phyloP scores from a whole-genome alignment of 2,329 filamentous ascomycete species.

The Trichoderma aggressivum region DNA sequence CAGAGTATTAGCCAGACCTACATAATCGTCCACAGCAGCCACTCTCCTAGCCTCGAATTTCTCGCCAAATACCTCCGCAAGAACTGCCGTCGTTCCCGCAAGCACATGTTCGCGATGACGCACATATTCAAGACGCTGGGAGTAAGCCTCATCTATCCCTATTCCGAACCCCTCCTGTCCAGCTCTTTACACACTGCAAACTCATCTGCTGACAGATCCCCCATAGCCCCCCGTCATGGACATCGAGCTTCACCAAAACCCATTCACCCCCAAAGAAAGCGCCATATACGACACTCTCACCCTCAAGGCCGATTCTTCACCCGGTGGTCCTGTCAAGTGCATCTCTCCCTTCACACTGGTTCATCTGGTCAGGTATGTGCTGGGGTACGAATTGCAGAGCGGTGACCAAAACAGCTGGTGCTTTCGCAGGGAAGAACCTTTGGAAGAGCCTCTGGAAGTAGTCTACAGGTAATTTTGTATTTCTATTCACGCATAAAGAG shows the following conservation, averaged over 20 bases:
- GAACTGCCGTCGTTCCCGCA: no score
- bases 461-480: no score
- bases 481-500: no score
- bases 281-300: background rate
- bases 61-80: background rate
- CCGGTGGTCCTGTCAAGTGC: background rate
- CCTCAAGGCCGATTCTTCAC: background rate
- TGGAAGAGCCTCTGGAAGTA: no score
- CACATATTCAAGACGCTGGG: no score
- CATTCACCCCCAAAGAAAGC: background rate
- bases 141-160: background rate
- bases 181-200: background rate
- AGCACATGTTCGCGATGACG: no score
- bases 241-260: background rate
- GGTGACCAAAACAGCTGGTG: background rate
- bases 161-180: background rate
- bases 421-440: background rate
- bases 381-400: background rate
- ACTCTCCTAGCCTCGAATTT: background rate
- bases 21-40: background rate
- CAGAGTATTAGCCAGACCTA: fast-evolving
- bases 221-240: background rate
- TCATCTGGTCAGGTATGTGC: background rate
- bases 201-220: background rate
- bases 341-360: background rate